Evolutionary conservation across 257 asterid species (phyloP).

Genomic region (Echites panduratus): DNA sequence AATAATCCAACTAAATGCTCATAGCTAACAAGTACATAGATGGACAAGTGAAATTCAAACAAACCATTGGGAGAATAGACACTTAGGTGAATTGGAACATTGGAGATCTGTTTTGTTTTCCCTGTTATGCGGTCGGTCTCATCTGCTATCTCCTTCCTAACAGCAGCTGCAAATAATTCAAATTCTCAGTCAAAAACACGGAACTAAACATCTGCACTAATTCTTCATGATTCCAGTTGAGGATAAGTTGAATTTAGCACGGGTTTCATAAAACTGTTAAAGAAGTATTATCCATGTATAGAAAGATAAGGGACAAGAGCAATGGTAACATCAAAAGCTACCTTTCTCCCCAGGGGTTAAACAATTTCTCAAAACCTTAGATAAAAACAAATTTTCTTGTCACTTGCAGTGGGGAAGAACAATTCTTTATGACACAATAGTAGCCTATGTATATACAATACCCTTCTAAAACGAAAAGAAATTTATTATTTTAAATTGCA

Average conservation of each 20-base stretch:
- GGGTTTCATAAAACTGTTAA: neutral
- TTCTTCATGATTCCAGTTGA: neutral
- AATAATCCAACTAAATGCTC: neutral
- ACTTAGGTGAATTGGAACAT: constrained; percentile 90
- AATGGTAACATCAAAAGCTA: neutral
- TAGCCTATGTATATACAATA: neutral
- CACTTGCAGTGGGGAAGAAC: neutral
- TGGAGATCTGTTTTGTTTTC: constrained; percentile 78
- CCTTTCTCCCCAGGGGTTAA: neutral
- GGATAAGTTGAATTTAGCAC: neutral
- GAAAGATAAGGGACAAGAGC: neutral
- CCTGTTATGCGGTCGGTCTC: constrained; percentile 97
- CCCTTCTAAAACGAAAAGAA: no score
- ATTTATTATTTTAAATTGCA: neutral
- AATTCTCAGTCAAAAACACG: constrained; percentile 11
- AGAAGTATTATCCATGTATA: neutral
- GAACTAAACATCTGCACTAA: neutral
- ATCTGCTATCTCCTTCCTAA: constrained; percentile 85
- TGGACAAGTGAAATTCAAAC: constrained; percentile 25
- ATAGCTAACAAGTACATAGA: no score
- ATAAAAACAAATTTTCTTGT: neutral
- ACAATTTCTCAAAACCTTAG: neutral
- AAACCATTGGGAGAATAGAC: constrained; percentile 89
- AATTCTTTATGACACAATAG: neutral
- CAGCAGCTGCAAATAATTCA: constrained; percentile 69